These are phyloP conservation scores for Cicer bijugum DNA, from an alignment of 306 rosid genomes.

Conservation along the genomic window DNA sequence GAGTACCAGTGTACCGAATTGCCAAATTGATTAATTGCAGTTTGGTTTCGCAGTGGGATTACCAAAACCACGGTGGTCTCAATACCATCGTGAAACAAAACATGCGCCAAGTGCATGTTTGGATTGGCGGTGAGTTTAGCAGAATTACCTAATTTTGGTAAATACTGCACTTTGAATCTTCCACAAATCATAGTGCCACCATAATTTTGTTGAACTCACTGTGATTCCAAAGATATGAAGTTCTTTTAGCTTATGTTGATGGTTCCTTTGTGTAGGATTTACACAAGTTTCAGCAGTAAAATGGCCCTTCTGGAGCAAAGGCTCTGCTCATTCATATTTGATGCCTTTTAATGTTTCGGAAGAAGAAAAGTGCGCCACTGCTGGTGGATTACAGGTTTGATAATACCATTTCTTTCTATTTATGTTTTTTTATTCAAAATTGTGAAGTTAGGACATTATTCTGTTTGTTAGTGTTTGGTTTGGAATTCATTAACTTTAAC, in stretches of 20 bases:
- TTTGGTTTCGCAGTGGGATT: too few species aligned
- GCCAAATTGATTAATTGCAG: too few species aligned
- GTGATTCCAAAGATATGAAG: not conserved
- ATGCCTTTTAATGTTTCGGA: slow-evolving; percentile 58
- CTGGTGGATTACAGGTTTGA: slow-evolving; percentile 66
- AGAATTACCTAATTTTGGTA: too few species aligned
- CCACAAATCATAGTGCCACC: too few species aligned
- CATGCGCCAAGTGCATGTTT: too few species aligned
- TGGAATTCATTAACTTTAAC: slow-evolving; percentile 6
- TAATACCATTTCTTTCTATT: not conserved
- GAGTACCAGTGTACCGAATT: not conserved
- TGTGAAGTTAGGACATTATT: slow-evolving; percentile 5
- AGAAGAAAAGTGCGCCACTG: slow-evolving; percentile 51
- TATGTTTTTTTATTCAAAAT: slow-evolving; percentile 13
- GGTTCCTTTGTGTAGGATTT: slow-evolving; percentile 47
- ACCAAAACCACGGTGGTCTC: too few species aligned
- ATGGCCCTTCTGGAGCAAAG: slow-evolving; percentile 67
- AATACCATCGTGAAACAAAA: too few species aligned
- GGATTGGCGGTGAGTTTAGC: too few species aligned
- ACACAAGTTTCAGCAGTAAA: slow-evolving; percentile 49
- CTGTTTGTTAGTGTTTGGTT: not conserved
- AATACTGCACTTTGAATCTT: too few species aligned
- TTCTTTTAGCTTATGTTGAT: slow-evolving; percentile 33
- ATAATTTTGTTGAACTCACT: too few species aligned
- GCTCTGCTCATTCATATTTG: slow-evolving; percentile 60